These are phyloP conservation scores for Fonsecaea monophora DNA, from an alignment of 2,329 filamentous ascomycete genomes.

Conservation along the genomic window DNA sequence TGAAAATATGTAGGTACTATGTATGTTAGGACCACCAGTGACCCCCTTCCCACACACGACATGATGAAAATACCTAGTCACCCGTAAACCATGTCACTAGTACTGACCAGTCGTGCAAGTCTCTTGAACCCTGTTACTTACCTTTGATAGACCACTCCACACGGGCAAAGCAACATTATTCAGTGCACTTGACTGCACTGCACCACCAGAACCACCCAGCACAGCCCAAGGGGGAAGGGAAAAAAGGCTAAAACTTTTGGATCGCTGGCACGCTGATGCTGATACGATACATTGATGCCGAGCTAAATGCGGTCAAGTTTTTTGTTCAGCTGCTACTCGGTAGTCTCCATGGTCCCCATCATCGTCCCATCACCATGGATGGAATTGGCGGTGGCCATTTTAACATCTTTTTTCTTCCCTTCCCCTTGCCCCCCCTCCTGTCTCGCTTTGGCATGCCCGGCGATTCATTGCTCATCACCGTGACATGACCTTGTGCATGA, in stretches of 20 bases:
- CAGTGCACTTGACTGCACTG: background rate
- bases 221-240: constrained; percentile 10
- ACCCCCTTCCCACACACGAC: background rate
- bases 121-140: constrained; percentile 7
- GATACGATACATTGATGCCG: constrained; percentile 20
- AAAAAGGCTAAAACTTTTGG: constrained; percentile 19
- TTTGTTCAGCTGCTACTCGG: too few species aligned
- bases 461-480: constrained; percentile 20
- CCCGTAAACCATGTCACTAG: constrained; percentile 6
- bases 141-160: constrained; percentile 12
- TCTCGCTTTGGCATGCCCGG: constrained; percentile 8
- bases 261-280: constrained; percentile 8
- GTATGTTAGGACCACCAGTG: background rate
- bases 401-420: background rate
- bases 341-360: too few species aligned
- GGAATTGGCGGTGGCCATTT: background rate
- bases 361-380: constrained; percentile 4
- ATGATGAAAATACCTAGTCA: constrained; percentile 8
- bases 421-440: background rate
- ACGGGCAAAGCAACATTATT: constrained; percentile 5
- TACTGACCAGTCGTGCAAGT: background rate
- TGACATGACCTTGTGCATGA: constrained; percentile 19
- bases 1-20: constrained; percentile 2
- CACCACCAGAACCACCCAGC: background rate
- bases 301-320: constrained; percentile 25